A percentile compares a stretch with the other conserved stretches of the same genome.
Conservation (phyloP, 2,329 filamentous ascomycete species). For the Colletotrichum sublineola region DNA sequence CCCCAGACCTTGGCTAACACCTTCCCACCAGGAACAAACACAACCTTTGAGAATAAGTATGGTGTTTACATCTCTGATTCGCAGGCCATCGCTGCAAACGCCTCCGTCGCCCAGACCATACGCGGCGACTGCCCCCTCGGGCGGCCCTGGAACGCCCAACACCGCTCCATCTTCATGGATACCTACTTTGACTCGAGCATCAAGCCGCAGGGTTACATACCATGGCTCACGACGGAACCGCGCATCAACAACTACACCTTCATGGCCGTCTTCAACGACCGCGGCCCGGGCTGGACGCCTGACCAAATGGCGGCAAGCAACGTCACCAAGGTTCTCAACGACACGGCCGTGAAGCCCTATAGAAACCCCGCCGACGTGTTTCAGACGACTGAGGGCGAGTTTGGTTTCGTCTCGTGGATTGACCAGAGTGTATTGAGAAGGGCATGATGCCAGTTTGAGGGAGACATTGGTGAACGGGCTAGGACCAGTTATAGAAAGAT, state of each 20-base stretch:
- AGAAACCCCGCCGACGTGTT: conserved; percentile 38
- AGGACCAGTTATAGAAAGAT: background rate
- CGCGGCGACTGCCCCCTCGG: conserved; percentile 68
- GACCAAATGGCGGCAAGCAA: conserved; percentile 55
- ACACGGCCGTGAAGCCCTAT: conserved; percentile 48
- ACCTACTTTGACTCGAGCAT: conserved; percentile 69
- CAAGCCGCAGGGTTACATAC: conserved; percentile 65
- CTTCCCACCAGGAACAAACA: conserved; percentile 61
- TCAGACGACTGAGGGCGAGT: conserved; percentile 24
- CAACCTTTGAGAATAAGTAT: conserved; percentile 75
- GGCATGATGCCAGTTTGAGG: conserved; percentile 9
- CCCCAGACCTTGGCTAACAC: conserved; percentile 5
- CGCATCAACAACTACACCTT: conserved; percentile 61
- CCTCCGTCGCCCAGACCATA: conserved; percentile 52
- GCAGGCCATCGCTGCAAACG: conserved; percentile 67
- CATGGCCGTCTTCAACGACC: conserved; percentile 68
- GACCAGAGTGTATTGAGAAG: conserved; percentile 38
- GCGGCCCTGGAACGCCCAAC: conserved; percentile 72
- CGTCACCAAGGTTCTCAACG: conserved; percentile 62
- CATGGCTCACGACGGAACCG: conserved; percentile 59
- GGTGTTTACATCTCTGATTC: conserved; percentile 74
- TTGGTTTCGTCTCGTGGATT: conserved; percentile 39
- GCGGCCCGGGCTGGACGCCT: conserved; percentile 67
- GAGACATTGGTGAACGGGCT: background rate
- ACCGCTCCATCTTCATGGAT: conserved; percentile 69